A percentile compares a stretch with the other conserved stretches of the same genome.
phyloP scores from a whole-genome alignment of 2,329 filamentous ascomycete genomes.

The Ascochyta lentis region DNA sequence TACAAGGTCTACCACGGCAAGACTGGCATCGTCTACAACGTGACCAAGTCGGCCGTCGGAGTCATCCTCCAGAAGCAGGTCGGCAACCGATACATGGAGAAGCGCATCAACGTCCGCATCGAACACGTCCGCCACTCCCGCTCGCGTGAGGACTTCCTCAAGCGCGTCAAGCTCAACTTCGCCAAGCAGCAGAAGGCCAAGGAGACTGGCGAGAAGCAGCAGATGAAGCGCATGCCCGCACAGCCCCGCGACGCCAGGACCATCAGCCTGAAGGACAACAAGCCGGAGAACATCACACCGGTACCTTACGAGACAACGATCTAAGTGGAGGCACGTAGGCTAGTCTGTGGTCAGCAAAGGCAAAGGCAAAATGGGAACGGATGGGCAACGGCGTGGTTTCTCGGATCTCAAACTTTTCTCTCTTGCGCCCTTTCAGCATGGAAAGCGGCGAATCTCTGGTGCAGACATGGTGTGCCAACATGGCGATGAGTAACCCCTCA shows the following conservation, averaged over 20 bases:
- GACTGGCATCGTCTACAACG: conserved; percentile 94
- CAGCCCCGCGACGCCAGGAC: conserved; percentile 81
- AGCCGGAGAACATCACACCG: conserved; percentile 88
- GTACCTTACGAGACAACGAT: conserved; percentile 98
- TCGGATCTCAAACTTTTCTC: conserved; percentile 48
- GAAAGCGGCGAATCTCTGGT: conserved; percentile 47
- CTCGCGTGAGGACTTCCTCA: conserved; percentile 95
- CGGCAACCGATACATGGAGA: conserved; percentile 99
- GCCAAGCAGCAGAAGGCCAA: conserved; percentile 92
- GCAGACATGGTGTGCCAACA: conserved; percentile 46
- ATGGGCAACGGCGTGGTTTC: conserved; percentile 51
- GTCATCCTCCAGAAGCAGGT: conserved; percentile 98
- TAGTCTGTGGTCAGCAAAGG: conserved; percentile 37
- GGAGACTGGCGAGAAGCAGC: conserved; percentile 82
- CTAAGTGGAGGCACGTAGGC: conserved; percentile 61
- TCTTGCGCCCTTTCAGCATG: conserved; percentile 50
- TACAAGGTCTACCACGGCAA: conserved; percentile 99
- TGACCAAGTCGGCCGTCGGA: conserved; percentile 96
- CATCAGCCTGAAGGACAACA: conserved; percentile 80
- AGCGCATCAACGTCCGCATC: conserved; percentile 98
- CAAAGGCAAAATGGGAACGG: conserved; percentile 44
- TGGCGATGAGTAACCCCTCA: conserved; percentile 47
- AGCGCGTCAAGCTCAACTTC: conserved; percentile 95
- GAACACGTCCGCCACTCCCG: conserved; percentile 96
- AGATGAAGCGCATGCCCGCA: conserved; percentile 89